These are phyloP conservation scores for Cairneyella variabilis DNA, from an alignment of 495 filamentous ascomycete genomes.

Conservation along the genomic window DNA sequence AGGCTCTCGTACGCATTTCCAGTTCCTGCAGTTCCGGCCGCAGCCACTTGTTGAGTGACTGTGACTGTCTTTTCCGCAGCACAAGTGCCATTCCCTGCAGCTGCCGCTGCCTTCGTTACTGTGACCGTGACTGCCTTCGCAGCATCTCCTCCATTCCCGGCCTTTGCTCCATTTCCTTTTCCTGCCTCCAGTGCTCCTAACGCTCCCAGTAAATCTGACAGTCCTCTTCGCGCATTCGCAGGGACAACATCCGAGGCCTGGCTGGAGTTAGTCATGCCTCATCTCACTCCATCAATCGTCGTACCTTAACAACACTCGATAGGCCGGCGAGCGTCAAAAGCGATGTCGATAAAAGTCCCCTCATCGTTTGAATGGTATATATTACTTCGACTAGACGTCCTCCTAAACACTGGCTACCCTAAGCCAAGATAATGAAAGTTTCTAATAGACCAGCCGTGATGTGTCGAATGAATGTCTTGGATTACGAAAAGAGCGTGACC, in stretches of 20 bases:
- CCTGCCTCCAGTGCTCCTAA: constrained; percentile 7
- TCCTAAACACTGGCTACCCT: neutral
- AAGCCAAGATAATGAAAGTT: constrained; percentile 15
- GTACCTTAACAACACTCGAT: constrained; percentile 15
- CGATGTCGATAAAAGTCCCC: constrained; percentile 9
- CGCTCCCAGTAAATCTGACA: constrained; percentile 18
- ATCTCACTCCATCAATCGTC: neutral
- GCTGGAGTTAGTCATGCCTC: constrained; percentile 4
- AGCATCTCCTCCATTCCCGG: neutral
- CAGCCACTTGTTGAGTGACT: constrained; percentile 3
- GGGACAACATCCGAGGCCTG: constrained; percentile 11
- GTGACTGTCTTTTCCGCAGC: constrained; percentile 7
- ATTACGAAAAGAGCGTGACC: constrained; percentile 22
- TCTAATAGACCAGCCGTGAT: constrained; percentile 26
- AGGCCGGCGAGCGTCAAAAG: constrained; percentile 13
- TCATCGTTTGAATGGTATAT: constrained; percentile 11
- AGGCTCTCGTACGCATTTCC: constrained; percentile 7
- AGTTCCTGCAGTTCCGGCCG: neutral
- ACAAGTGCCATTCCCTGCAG: constrained; percentile 11
- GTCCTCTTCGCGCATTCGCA: constrained; percentile 11
- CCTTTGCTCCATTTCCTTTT: neutral
- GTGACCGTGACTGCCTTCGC: constrained; percentile 20
- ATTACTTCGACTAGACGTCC: too few species aligned
- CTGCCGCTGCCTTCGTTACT: constrained; percentile 5
- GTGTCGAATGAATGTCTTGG: constrained; percentile 19